phyloP scores from a whole-genome alignment of 2,329 filamentous ascomycete species.

The Ophiosphaerella narmari region DNA sequence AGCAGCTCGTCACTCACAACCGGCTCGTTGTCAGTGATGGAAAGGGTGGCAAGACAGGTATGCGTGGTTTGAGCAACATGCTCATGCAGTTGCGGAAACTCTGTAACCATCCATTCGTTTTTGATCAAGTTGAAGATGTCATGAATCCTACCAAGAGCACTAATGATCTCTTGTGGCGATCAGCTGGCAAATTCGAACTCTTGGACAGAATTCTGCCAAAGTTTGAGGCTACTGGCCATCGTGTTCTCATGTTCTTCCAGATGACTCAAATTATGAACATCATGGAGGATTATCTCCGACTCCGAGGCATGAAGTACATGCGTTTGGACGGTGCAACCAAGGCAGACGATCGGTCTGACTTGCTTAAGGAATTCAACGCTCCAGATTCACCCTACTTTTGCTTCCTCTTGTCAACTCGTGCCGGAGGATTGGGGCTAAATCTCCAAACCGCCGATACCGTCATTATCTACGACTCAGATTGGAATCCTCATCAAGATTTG shows the following conservation, averaged over 20 bases:
- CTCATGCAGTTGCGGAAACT: conserved; percentile 99
- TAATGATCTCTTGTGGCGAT: conserved; percentile 94
- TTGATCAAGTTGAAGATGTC: conserved; percentile 95
- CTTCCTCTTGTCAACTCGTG: conserved; percentile 97
- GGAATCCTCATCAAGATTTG: conserved; percentile 99
- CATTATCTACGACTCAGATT: conserved; percentile 99
- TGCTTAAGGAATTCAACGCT: conserved; percentile 86
- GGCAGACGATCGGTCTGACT: conserved; percentile 91
- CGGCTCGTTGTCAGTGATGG: conserved; percentile 92
- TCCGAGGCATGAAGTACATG: conserved; percentile 81
- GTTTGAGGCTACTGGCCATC: conserved; percentile 87
- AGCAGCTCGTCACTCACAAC: conserved; percentile 96
- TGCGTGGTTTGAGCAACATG: conserved; percentile 98
- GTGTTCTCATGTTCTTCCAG: conserved; percentile 99
- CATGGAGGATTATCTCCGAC: conserved; percentile 96
- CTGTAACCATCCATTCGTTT: conserved; percentile 98
- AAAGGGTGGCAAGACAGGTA: conserved; percentile 91
- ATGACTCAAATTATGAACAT: conserved; percentile 99
- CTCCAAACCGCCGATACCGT: conserved; percentile 97
- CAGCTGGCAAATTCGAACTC: conserved; percentile 95
- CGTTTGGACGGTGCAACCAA: conserved; percentile 97
- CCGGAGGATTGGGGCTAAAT: conserved; percentile 96
- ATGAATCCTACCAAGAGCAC: conserved; percentile 90
- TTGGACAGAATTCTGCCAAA: conserved; percentile 92
- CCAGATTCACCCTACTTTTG: conserved; percentile 93